Evolutionary conservation across 2,329 filamentous ascomycete genomes (phyloP).

Genomic region (Trichoderma arundinaceum): DNA sequence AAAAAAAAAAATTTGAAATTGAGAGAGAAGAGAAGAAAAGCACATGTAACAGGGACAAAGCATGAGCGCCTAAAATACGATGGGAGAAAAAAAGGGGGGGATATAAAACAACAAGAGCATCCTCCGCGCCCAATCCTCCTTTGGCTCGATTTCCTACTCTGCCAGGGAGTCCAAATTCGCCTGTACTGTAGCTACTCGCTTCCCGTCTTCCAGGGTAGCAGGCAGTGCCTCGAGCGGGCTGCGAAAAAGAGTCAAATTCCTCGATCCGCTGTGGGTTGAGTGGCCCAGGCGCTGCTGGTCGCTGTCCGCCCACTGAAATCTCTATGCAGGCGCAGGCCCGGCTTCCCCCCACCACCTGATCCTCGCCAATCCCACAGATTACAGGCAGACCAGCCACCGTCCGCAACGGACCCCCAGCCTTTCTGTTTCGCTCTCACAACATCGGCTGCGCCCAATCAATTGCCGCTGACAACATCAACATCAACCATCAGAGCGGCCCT

Average conservation of each 20-base stretch:
- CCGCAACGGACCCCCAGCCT: slow-evolving; percentile 31
- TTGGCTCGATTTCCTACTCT: slow-evolving; percentile 1
- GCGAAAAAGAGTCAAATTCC: slow-evolving; percentile 11
- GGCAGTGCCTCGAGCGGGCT: not conserved
- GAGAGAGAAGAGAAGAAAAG: not conserved
- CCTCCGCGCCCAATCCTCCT: not conserved
- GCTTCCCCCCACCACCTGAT: slow-evolving; percentile 15
- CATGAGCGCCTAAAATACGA: slow-evolving; percentile 1
- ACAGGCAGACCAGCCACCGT: slow-evolving; percentile 30
- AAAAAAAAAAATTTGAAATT: not conserved
- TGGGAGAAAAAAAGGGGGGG: not conserved
- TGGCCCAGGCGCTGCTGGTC: slow-evolving; percentile 7
- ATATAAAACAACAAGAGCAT: slow-evolving; percentile 23
- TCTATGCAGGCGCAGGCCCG: slow-evolving; percentile 2
- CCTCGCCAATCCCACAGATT: slow-evolving; percentile 19
- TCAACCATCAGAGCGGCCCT: not conserved
- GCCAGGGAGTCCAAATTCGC: not conserved
- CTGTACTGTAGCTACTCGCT: not conserved
- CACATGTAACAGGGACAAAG: slow-evolving; percentile 1
- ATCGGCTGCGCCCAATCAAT: slow-evolving; percentile 22
- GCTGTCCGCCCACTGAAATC: slow-evolving; percentile 24
- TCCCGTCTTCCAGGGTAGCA: slow-evolving; percentile 14
- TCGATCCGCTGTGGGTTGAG: slow-evolving; percentile 19
- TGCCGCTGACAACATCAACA: slow-evolving; percentile 29
- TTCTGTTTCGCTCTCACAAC: slow-evolving; percentile 31